A percentile compares a stretch with the other conserved stretches of the same genome.
These are phyloP conservation scores for Pharnaceum exiguum DNA, from an alignment of 148 eudicot species.

Conservation along the genomic window DNA sequence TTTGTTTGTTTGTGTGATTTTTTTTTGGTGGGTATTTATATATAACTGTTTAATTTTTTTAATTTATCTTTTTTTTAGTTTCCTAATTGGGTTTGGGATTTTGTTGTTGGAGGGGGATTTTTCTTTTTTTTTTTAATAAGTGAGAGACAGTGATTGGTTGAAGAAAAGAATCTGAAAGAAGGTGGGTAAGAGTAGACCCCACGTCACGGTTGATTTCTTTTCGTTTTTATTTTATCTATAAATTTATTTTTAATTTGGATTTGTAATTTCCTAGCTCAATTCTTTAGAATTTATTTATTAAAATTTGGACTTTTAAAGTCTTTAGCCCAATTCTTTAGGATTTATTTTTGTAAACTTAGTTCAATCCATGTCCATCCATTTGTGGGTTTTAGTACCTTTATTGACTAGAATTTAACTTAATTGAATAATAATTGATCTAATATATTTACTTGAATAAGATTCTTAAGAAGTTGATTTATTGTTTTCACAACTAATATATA, in stretches of 20 bases:
- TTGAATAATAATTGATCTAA: no score
- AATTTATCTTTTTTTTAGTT: not conserved
- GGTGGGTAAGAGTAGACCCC: conserved; percentile 22
- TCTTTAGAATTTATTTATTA: not conserved
- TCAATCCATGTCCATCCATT: no score
- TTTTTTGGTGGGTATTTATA: conserved; percentile 21
- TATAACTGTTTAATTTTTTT: not conserved
- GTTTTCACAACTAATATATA: no score
- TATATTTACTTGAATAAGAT: no score
- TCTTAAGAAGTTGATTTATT: no score
- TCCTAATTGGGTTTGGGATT: not conserved
- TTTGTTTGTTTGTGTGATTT: conserved; percentile 5
- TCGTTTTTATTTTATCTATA: not conserved
- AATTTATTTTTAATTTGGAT: not conserved
- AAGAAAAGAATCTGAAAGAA: conserved; percentile 3
- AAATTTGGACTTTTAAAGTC: not conserved
- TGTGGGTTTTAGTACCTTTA: no score
- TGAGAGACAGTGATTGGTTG: conserved; percentile 7
- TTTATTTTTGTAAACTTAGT: not conserved
- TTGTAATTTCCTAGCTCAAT: not conserved
- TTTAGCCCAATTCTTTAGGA: not conserved
- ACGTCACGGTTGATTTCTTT: conserved; percentile 5
- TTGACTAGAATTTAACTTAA: no score
- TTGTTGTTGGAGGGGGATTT: not conserved
- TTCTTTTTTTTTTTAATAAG: no score